phyloP scores from a whole-genome alignment of 2,329 filamentous ascomycete genomes.

The Helicocarpus griseus region DNA sequence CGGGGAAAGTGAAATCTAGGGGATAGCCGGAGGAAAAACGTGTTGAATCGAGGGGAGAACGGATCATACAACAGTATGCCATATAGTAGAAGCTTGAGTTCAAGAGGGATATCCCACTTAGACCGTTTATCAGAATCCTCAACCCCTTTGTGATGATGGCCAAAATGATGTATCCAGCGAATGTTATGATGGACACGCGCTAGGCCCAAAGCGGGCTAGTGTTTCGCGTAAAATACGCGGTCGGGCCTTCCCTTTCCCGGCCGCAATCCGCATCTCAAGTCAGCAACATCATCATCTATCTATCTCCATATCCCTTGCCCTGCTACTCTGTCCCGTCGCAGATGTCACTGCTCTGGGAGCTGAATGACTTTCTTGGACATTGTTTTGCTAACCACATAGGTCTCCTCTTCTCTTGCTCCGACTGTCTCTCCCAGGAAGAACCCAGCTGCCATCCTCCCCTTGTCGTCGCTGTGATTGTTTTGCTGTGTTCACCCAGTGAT shows the following conservation, averaged over 20 bases:
- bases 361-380: background rate
- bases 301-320: background rate
- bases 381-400: background rate
- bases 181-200: background rate
- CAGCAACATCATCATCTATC: background rate
- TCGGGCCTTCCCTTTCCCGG: background rate
- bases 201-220: conserved; percentile 2
- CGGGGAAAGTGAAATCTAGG: too few relatives aligned
- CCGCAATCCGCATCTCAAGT: background rate
- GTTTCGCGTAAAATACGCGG: conserved; percentile 5
- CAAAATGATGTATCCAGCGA: too few relatives aligned
- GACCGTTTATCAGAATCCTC: too few relatives aligned
- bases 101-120: too few relatives aligned
- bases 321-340: background rate
- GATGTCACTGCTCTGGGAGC: background rate
- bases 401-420: background rate
- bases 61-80: too few relatives aligned
- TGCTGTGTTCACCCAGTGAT: background rate
- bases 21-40: too few relatives aligned
- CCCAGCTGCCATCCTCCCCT: background rate
- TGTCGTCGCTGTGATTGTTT: conserved; percentile 2
- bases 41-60: too few relatives aligned
- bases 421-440: background rate
- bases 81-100: too few relatives aligned
- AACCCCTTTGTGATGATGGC: too few relatives aligned